Percentiles rank a stretch among this genome's conserved stretches.
phyloP scores from a whole-genome alignment of 129 eudicot genomes.

The Flaveria trinervia region DNA sequence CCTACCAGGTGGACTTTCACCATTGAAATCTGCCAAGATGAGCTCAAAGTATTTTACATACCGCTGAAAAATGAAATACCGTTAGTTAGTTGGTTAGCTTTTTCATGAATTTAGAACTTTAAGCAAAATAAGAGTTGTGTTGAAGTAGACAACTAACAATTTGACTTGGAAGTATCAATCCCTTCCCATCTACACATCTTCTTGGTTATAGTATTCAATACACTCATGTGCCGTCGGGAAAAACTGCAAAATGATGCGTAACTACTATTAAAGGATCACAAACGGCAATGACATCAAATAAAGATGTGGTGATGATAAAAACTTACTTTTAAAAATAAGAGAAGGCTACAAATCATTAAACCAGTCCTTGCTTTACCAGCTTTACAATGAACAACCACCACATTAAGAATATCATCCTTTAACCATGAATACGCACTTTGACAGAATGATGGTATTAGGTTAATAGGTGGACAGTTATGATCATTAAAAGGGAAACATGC shows the following conservation, averaged over 20 bases:
- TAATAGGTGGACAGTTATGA: conserved; percentile 97
- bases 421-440: conserved; percentile 94
- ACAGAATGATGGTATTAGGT: conserved; percentile 76
- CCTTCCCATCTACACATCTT: conserved; percentile 92
- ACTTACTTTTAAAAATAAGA: conserved; percentile 77
- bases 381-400: conserved; percentile 94
- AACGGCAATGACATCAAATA: background rate
- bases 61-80: conserved; percentile 49
- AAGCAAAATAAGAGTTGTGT: conserved; percentile 6
- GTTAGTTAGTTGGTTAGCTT: conserved; percentile 13
- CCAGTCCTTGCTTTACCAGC: conserved; percentile 99
- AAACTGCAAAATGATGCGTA: conserved; percentile 49
- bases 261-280: background rate
- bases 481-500: conserved; percentile 94
- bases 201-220: conserved; percentile 84
- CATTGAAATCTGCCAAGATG: conserved; percentile 56
- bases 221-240: conserved; percentile 88
- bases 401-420: conserved; percentile 79
- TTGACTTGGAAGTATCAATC: conserved; percentile 93
- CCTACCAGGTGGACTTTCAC: conserved; percentile 80
- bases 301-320: conserved; percentile 4
- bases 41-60: conserved; percentile 91
- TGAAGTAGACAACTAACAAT: conserved; percentile 60
- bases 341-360: conserved; percentile 90
- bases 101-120: conserved; percentile 1